Evolutionary conservation across 2,329 filamentous ascomycete genomes (phyloP).

Genomic region (Geoglossum cookeanum): DNA sequence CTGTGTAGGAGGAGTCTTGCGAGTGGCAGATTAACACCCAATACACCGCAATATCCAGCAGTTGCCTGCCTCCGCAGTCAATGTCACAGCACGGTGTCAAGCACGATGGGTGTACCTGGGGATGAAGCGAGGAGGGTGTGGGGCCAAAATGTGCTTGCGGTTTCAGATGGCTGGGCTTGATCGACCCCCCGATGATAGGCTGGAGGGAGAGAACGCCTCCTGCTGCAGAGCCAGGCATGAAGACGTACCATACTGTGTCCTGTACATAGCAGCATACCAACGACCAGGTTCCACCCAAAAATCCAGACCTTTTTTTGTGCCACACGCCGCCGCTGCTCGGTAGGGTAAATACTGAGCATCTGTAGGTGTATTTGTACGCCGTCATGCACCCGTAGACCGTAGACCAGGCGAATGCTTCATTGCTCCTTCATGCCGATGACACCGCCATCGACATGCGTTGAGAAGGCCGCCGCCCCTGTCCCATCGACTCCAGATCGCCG

Average conservation of each 20-base stretch:
- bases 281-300: background rate
- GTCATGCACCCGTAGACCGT: background rate
- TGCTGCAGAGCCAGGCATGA: background rate
- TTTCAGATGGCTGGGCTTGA: conserved; percentile 1
- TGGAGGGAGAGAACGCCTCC: background rate
- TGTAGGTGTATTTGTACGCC: no score
- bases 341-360: background rate
- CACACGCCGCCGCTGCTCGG: background rate
- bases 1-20: background rate
- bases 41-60: background rate
- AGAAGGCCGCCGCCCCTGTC: background rate
- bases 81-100: background rate
- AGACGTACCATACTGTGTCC: no score
- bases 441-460: background rate
- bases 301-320: background rate
- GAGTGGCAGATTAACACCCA: background rate
- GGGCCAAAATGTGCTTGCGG: background rate
- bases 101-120: background rate
- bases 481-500: background rate
- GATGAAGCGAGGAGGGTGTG: background rate
- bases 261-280: no score
- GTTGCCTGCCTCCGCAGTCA: background rate
- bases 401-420: no score
- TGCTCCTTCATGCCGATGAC: background rate
- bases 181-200: background rate